Evolutionary conservation across 2,329 filamentous ascomycete genomes (phyloP).

Genomic region (Tolypocladium ovalisporum): DNA sequence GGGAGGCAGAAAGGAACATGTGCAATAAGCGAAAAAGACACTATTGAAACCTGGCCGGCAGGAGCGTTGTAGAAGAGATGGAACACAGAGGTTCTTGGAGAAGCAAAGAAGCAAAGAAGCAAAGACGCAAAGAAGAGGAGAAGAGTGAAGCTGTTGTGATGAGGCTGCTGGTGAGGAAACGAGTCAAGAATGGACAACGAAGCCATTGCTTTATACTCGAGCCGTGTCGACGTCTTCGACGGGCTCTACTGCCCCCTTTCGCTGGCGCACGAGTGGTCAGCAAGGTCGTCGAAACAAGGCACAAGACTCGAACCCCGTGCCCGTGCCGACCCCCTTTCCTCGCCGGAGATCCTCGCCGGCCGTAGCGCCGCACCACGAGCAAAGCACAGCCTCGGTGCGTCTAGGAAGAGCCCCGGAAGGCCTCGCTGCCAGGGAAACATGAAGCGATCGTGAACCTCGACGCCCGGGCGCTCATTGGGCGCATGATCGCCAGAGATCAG

Average conservation of each 20-base stretch:
- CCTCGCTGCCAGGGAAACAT: background rate
- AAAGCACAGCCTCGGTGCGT: background rate
- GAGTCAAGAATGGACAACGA: background rate
- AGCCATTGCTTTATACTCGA: constrained; percentile 3
- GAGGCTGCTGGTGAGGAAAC: constrained; percentile 1
- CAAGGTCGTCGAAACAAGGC: background rate
- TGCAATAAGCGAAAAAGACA: background rate
- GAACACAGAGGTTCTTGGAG: background rate
- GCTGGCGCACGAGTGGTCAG: background rate
- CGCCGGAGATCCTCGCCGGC: background rate
- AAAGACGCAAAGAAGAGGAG: background rate
- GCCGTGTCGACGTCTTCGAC: background rate
- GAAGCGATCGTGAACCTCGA: constrained; percentile 1
- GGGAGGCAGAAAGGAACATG: background rate
- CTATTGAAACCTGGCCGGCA: constrained; percentile 3
- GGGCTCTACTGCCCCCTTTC: background rate
- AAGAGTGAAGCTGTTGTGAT: background rate
- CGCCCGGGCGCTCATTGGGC: background rate
- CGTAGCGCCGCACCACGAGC: background rate
- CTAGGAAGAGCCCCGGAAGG: background rate
- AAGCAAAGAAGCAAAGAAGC: background rate
- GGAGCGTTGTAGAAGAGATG: background rate
- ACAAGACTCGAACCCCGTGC: background rate
- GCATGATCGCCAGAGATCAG: background rate
- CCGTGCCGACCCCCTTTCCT: background rate